Evolutionary conservation across 2,329 filamentous ascomycete genomes (phyloP).

Genomic region (Penicillium sp.): DNA sequence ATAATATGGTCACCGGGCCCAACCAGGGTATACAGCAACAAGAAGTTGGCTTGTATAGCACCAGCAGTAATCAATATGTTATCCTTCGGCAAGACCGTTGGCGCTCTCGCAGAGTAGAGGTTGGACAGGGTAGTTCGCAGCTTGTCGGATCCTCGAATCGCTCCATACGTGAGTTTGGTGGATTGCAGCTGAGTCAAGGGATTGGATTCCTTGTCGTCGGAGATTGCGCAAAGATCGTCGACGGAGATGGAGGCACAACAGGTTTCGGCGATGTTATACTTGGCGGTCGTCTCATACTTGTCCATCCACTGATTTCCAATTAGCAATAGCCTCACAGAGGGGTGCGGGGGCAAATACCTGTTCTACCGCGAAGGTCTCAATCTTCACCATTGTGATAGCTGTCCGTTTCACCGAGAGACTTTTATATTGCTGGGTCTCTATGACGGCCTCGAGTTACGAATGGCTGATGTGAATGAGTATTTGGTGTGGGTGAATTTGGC

Average conservation of each 20-base stretch:
- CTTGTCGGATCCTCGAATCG: slow-evolving; percentile 66
- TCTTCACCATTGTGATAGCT: slow-evolving; percentile 38
- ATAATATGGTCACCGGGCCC: slow-evolving; percentile 78
- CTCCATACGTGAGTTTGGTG: slow-evolving; percentile 69
- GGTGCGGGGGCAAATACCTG: slow-evolving; percentile 52
- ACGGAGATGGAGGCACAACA: slow-evolving; percentile 59
- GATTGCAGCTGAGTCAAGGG: slow-evolving; percentile 49
- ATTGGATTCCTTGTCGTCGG: slow-evolving; percentile 53
- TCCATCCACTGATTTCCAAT: slow-evolving; percentile 55
- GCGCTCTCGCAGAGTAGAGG: slow-evolving; percentile 62
- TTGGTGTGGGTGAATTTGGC: neutral
- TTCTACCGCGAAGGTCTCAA: slow-evolving; percentile 61
- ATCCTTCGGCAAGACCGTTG: slow-evolving; percentile 53
- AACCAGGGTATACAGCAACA: slow-evolving; percentile 72
- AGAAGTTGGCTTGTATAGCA: slow-evolving; percentile 80
- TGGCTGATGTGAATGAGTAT: neutral
- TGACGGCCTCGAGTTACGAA: neutral
- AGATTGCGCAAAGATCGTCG: slow-evolving; percentile 53
- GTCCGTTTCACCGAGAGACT: neutral
- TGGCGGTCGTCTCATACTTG: slow-evolving; percentile 52
- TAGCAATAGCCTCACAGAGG: slow-evolving; percentile 4
- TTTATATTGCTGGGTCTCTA: neutral
- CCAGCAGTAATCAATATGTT: slow-evolving; percentile 76
- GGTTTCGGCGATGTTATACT: slow-evolving; percentile 60
- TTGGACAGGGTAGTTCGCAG: slow-evolving; percentile 66